phyloP scores from a whole-genome alignment of 495 filamentous ascomycete genomes.

The Apiosordaria backusii region DNA sequence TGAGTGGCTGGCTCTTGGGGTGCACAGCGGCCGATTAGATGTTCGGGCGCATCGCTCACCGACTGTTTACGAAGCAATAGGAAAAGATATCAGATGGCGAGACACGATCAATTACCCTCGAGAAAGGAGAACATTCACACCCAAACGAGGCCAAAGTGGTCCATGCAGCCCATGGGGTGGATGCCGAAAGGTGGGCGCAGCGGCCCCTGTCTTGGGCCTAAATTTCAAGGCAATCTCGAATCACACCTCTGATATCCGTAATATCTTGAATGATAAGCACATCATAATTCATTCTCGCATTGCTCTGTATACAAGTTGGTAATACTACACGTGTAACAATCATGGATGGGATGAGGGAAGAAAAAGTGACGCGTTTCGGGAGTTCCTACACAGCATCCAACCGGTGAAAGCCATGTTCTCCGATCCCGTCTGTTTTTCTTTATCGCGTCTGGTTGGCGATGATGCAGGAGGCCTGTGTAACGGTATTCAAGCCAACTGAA shows the following conservation, averaged over 20 bases:
- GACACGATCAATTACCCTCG: background rate
- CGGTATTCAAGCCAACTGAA: background rate
- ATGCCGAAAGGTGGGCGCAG: background rate
- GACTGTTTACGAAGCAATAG: background rate
- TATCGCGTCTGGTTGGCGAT: background rate
- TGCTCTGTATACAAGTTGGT: background rate
- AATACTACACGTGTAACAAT: too few relatives aligned
- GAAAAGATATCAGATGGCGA: background rate
- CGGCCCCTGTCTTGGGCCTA: background rate
- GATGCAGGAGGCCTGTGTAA: background rate
- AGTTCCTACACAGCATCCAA: too few relatives aligned
- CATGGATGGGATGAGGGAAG: too few relatives aligned
- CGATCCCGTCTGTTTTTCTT: background rate
- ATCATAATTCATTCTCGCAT: background rate
- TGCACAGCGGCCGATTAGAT: conserved; percentile 3
- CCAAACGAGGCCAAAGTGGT: background rate
- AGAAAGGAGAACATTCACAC: background rate
- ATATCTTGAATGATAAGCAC: background rate
- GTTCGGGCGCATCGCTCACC: background rate
- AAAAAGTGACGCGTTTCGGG: background rate
- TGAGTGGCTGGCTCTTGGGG: background rate
- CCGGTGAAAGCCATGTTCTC: background rate
- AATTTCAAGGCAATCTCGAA: background rate
- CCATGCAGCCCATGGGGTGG: background rate
- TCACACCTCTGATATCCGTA: too few relatives aligned